Base-by-base conservation (phyloP, 169 alveolate species). In the Prorocentrum cordatum region DNA sequence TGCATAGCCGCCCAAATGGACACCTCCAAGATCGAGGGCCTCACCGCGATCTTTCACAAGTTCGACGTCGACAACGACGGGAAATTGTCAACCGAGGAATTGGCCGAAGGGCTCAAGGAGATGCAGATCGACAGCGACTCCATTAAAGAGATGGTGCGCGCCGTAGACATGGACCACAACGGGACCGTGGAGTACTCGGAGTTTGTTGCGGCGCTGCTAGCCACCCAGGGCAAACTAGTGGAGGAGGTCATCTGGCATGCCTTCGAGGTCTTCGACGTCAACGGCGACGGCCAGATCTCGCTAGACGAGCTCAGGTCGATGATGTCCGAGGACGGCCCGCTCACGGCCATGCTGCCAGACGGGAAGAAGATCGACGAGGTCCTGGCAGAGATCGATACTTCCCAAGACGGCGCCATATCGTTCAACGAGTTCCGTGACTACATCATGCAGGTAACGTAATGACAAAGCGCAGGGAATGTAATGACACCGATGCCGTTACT, bases 1-100 rank as follows among this genome's bases (percentile, higher is more conserved):
- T 67, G 79, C 38, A 38, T 67, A 35, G 79, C 79, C 7, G 79
- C 79, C 10, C 79, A 67, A n/a, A 9, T 67, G 79, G 79, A 67
- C 32, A 67, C 79, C 10, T 59, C 33, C 79, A 67, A 67, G 79
- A 67, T 67, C 33, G 79, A 67, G 79, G 79, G 59, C 1, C n/a
- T n/a, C n/a, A n/a, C n/a, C n/a, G n/a, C n/a, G n/a, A n/a, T n/a
- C n/a, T 67, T 67, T 35, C 33, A 54, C 59, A 31, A 22, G 12
- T 35, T 10, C 16, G 79, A 67, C 18, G 35, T 33, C 31, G 79
- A 67, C 47, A 27, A 67, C 79, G 79, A 67, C 32, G 79, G 79
- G 7, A 35, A 38, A 33, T 33, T 67, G 26, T 33, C 58, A 10
- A 58, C 58, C 59, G 31, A 36, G 4, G 36, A 32, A 7, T n/a